Conservation (phyloP, 805 yeast genomes). For the Tetrapisispora pingtungensis region DNA sequence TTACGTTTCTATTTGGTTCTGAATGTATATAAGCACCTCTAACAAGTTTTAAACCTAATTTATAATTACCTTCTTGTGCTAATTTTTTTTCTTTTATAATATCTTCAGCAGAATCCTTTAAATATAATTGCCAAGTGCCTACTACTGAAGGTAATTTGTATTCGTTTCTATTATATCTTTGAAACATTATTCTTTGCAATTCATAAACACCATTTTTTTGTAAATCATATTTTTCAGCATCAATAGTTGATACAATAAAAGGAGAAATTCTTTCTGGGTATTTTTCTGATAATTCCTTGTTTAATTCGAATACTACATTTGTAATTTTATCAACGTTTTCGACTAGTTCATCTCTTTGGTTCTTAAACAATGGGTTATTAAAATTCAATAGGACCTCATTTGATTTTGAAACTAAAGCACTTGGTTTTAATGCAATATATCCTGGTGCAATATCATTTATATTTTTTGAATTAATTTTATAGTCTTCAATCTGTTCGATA, state of each 20-base stretch:
- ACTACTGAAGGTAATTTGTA: slow-evolving; percentile 54
- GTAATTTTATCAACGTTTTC: slow-evolving; percentile 58
- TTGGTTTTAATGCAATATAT: slow-evolving; percentile 86
- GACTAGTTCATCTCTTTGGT: slow-evolving; percentile 46
- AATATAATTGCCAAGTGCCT: slow-evolving; percentile 90
- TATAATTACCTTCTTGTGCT: slow-evolving; percentile 53
- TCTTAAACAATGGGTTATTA: slow-evolving; percentile 44
- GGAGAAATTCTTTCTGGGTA: slow-evolving; percentile 64
- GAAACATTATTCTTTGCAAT: slow-evolving; percentile 71
- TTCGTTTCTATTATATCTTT: slow-evolving; percentile 54
- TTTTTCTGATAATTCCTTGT: slow-evolving; percentile 36
- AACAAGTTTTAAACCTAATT: slow-evolving; percentile 79
- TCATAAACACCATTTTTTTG: slow-evolving; percentile 82
- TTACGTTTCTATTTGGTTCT: slow-evolving; percentile 64
- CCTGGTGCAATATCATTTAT: slow-evolving; percentile 77
- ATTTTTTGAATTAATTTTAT: slow-evolving; percentile 21
- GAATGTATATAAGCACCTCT: slow-evolving; percentile 94
- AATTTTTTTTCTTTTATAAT: slow-evolving; percentile 52
- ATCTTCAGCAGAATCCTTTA: slow-evolving; percentile 57
- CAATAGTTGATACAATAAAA: slow-evolving; percentile 68
- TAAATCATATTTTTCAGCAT: slow-evolving; percentile 82
- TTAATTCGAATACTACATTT: slow-evolving; percentile 43
- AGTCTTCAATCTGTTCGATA: slow-evolving; percentile 38
- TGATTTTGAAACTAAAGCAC: slow-evolving; percentile 76
- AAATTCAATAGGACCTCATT: slow-evolving; percentile 59